Conservation (phyloP, 2,329 filamentous ascomycete genomes). For the Aspergillus tanneri region DNA sequence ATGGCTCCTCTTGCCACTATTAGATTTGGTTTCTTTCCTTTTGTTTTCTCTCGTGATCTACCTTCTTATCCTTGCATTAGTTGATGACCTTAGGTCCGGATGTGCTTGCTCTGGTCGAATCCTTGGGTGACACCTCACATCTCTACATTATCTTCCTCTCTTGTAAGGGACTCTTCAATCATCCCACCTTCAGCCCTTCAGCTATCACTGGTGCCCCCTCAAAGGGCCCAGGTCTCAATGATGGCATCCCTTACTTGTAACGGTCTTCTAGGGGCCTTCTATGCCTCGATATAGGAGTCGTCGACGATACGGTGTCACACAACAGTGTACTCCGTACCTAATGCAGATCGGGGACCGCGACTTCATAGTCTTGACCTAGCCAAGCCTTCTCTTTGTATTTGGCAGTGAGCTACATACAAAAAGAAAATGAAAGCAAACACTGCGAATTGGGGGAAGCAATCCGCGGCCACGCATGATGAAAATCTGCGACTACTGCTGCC, state of each 20-base stretch:
- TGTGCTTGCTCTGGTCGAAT: neutral
- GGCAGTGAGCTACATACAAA: neutral
- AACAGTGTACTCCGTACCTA: neutral
- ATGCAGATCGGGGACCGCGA: neutral
- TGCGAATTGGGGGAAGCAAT: neutral
- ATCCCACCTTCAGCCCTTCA: neutral
- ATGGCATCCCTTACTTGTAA: constrained; percentile 7
- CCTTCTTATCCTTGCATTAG: neutral
- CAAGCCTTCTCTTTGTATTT: neutral
- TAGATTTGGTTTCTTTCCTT: neutral
- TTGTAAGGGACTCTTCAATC: neutral
- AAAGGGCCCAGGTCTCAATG: neutral
- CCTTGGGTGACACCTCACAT: neutral
- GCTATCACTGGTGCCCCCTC: neutral
- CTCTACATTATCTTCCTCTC: neutral
- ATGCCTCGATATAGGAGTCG: neutral
- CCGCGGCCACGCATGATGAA: constrained; percentile 6
- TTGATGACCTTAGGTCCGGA: neutral
- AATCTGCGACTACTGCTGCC: constrained; percentile 10
- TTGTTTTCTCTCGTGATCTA: neutral
- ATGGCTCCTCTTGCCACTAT: neutral
- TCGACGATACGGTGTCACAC: constrained; percentile 8
- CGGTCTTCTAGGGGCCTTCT: neutral
- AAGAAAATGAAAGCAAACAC: neutral
- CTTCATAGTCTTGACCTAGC: constrained; percentile 2